These are phyloP conservation scores for Fraxinus pennsylvanica DNA, from an alignment of 257 asterid species.

Conservation along the genomic window DNA sequence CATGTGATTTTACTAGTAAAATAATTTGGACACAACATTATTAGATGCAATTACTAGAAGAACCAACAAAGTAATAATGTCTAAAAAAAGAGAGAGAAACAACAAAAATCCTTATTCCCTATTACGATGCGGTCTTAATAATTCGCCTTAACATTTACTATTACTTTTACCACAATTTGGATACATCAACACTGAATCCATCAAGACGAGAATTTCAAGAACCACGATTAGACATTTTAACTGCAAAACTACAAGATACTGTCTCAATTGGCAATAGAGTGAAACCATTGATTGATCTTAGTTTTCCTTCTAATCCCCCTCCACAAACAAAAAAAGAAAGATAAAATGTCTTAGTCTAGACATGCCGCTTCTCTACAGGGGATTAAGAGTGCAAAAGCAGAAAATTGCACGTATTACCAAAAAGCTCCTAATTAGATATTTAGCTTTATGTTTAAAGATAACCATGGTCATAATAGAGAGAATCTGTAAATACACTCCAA, in stretches of 20 bases:
- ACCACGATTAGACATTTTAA: background rate
- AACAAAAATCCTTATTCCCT: background rate
- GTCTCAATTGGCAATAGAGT: background rate
- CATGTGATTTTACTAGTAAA: background rate
- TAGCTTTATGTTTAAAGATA: no score
- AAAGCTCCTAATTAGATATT: conserved; percentile 10
- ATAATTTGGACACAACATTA: background rate
- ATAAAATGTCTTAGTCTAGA: conserved; percentile 4
- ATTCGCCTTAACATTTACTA: background rate
- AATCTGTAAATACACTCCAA: no score
- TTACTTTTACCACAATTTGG: background rate
- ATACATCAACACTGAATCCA: conserved; percentile 4
- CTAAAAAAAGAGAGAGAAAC: background rate
- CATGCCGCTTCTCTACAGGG: conserved; percentile 12
- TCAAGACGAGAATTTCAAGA: background rate
- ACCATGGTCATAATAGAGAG: no score
- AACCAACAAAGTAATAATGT: background rate
- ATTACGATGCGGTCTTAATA: background rate
- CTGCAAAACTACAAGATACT: background rate
- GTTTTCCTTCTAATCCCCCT: conserved; percentile 11
- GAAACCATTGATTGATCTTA: background rate
- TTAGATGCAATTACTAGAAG: background rate
- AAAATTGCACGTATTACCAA: conserved; percentile 8
- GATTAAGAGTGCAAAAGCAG: conserved; percentile 2
- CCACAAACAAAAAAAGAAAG: background rate